Base-by-base conservation (phyloP, 1,284 basidiomycete genomes). In the Cryptococcus sp. region DNA sequence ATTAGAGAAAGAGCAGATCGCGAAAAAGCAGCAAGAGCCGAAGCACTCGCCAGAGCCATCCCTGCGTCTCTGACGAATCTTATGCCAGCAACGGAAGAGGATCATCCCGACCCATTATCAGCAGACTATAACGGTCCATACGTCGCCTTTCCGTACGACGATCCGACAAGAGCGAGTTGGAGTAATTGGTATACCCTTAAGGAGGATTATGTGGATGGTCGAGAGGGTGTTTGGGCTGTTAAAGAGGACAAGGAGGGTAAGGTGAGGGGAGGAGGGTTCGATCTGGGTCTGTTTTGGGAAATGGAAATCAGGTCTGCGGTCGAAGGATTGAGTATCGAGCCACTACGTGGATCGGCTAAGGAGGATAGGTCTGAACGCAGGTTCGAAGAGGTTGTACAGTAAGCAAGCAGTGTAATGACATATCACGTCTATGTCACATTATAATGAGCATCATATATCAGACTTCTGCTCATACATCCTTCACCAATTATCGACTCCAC, bases 221-320 rank as follows among this genome's bases (percentile, higher is more conserved):
- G 69, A 69, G 76, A 55, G 75, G 84, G 43, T 75, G 81, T 67
- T 69, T 82, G 82, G 1, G 88, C 87, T 62, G 83, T 87, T 83
- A 79, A 85, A 61, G 82, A 82, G 62, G 88, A 91, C 63, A 76
- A 81, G 49, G 85, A 89, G 59, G 86, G 86, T 3, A 84, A 87
- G 62, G 87, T 89, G 81, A 78, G 86, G 41, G 89, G 83, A 9
- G 92, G 90, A 16, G 91, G 90, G 2, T 96, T 88, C 69, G 80
- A 80, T 60, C 77, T 91, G 10, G 81, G 85, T 53, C 84, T 91
- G 68, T 88, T 88, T 46, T 94, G 91, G 91, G 85, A 87, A 63
- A 81, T 90, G 61, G 89, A 89, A 21, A 70, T 94, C 44, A 77
- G 86, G 47, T 82, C 75, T 60, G 87, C 88, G 1, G 85, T 92